A percentile compares a stretch with the other conserved stretches of the same genome.
Conservation (phyloP, 768 basidiomycete genomes). For the Suillus subluteus region DNA sequence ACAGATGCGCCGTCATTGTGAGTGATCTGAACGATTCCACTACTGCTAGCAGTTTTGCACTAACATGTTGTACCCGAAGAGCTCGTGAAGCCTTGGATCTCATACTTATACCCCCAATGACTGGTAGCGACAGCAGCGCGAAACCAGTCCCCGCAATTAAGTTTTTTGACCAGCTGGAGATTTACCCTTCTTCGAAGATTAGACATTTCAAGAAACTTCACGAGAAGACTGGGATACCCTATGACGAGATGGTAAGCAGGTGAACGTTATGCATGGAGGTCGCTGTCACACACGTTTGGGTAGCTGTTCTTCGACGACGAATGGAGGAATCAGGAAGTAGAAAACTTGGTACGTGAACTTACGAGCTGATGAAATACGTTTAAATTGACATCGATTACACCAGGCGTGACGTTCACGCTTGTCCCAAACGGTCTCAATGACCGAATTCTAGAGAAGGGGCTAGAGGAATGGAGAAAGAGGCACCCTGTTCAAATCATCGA, state of each 20-base stretch:
- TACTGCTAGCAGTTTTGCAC: background rate
- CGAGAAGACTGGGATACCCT: constrained; percentile 73
- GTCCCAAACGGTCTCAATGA: constrained; percentile 64
- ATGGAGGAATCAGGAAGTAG: constrained; percentile 56
- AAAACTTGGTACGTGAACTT: constrained; percentile 48
- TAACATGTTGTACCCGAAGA: constrained; percentile 39
- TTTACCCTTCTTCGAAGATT: constrained; percentile 83
- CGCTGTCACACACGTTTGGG: background rate
- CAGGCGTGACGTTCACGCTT: constrained; percentile 84
- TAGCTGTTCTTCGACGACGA: constrained; percentile 80
- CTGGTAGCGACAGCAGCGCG: constrained; percentile 23
- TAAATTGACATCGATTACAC: background rate
- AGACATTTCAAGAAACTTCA: constrained; percentile 79
- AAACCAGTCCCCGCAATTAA: constrained; percentile 51
- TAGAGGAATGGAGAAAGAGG: constrained; percentile 68
- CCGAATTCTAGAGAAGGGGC: constrained; percentile 68
- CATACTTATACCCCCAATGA: constrained; percentile 52
- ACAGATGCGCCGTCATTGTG: constrained; percentile 73
- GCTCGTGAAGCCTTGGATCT: constrained; percentile 76
- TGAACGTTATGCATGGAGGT: background rate
- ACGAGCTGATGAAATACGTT: background rate
- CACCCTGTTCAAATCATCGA: constrained; percentile 28
- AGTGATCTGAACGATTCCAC: constrained; percentile 23
- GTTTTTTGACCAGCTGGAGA: constrained; percentile 73
- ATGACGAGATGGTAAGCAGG: constrained; percentile 71